Evolutionary conservation across 345 rosid genomes (phyloP), one percentile per base, ranked within the genome.

Genomic region (Eucalyptus leucophloia): DNA sequence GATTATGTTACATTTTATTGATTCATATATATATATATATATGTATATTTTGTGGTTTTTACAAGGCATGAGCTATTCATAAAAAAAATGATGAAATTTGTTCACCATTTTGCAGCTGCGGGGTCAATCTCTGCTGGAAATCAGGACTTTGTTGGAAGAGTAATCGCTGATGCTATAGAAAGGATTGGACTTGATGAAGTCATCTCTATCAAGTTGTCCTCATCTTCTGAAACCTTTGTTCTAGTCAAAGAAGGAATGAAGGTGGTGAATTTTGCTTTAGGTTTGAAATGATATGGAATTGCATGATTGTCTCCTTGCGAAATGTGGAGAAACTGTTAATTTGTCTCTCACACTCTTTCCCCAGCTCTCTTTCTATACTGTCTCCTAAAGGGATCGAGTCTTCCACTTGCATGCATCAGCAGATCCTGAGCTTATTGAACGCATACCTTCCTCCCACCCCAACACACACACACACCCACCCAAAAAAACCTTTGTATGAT

Each of bases 71-170:
- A 18, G 54, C 17, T 60, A 49, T 13, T 89, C 80, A 47, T 65
- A 24, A 28, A 19, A 50, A 40, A 7, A 23, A 40, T 51, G 32
- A 12, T 21, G 56, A 83, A 58, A 85, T 88, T 15, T 91, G 15
- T 89, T 90, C n/a, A 87, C 62, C 45, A 87, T 89, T 88, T 51
- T 91, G 92, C 95, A 96, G 99, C 97, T 4, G 96, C 95, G 92
- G 99, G 98, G 65, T 92, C 98, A 47, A 92, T 98, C 89, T 95
- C 99, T 94, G 92, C 98, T 92, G 99, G 98, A 56, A 96, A 98
- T 80, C 95, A 98, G 90, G 99, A 96, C 24, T 95, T 93, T 86
- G 90, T 95, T 67, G 98, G 98, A 86, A 91, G 91, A 90, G 89
- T 96, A 91, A 91, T 96, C 88, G 95, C 98, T 80, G 96, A 96